phyloP scores from a whole-genome alignment of 2,329 filamentous ascomycete genomes.

The Fusarium illudens region DNA sequence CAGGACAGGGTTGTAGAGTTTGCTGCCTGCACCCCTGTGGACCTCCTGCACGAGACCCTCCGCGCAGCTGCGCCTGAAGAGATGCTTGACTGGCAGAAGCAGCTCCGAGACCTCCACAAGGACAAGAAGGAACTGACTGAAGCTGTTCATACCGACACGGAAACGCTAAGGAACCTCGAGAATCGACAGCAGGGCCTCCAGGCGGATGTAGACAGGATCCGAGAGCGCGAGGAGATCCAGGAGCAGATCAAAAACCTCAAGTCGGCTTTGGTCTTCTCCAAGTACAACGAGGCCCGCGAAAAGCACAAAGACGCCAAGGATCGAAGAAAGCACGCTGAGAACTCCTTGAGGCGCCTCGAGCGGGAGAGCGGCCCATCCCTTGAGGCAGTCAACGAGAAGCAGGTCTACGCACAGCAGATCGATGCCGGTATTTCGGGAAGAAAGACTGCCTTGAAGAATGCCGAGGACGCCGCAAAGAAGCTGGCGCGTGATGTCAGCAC shows the following conservation, averaged over 20 bases:
- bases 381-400: slow-evolving; percentile 73
- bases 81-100: slow-evolving; percentile 80
- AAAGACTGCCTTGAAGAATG: slow-evolving; percentile 60
- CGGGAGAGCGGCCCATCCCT: slow-evolving; percentile 71
- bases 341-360: slow-evolving; percentile 68
- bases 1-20: slow-evolving; percentile 97
- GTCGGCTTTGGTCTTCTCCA: slow-evolving; percentile 70
- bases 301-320: slow-evolving; percentile 62
- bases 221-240: slow-evolving; percentile 75
- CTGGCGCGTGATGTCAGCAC: slow-evolving; percentile 51
- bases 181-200: slow-evolving; percentile 77
- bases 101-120: slow-evolving; percentile 75
- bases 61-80: slow-evolving; percentile 84
- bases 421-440: slow-evolving; percentile 64
- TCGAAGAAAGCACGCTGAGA: slow-evolving; percentile 61
- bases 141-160: slow-evolving; percentile 65
- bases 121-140: slow-evolving; percentile 71
- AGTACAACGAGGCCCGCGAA: slow-evolving; percentile 66
- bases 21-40: slow-evolving; percentile 80
- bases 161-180: slow-evolving; percentile 73
- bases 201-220: slow-evolving; percentile 83
- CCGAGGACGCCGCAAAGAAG: slow-evolving; percentile 61
- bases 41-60: slow-evolving; percentile 85
- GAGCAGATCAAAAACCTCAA: slow-evolving; percentile 71
- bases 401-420: slow-evolving; percentile 69